These are phyloP conservation scores for Xanthoparmelia taractica DNA, from an alignment of 495 filamentous ascomycete species.

Conservation along the genomic window DNA sequence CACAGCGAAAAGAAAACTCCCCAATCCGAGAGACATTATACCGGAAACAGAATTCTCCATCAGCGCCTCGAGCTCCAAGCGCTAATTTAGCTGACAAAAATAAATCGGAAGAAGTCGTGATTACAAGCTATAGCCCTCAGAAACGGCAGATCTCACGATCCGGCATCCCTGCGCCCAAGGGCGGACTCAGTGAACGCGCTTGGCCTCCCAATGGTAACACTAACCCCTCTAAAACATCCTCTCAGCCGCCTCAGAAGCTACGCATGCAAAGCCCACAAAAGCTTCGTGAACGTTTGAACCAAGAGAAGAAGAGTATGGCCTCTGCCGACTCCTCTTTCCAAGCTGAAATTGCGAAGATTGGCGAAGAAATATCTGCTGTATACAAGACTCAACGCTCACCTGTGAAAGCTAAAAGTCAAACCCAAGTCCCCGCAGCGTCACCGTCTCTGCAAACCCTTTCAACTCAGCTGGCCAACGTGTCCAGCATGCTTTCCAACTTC, in stretches of 20 bases:
- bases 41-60: constrained; percentile 7
- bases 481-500: constrained; percentile 36
- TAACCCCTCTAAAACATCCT: constrained; percentile 28
- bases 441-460: constrained; percentile 12
- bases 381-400: constrained; percentile 37
- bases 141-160: constrained; percentile 45
- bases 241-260: constrained; percentile 51
- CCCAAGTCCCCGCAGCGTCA: constrained; percentile 13
- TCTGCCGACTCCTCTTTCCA: constrained; percentile 61
- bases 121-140: constrained; percentile 37
- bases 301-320: constrained; percentile 65
- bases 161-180: constrained; percentile 43
- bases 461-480: constrained; percentile 22
- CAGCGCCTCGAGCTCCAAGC: constrained; percentile 18
- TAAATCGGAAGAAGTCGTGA: constrained; percentile 35
- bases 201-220: constrained; percentile 37
- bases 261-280: constrained; percentile 88
- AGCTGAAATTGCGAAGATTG: constrained; percentile 72
- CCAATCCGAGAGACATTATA: constrained; percentile 8
- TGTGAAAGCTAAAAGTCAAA: constrained; percentile 15
- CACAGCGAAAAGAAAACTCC: constrained; percentile 23
- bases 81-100: constrained; percentile 34
- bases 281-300: constrained; percentile 78
- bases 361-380: constrained; percentile 63
- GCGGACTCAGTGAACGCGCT: constrained; percentile 47